Base-by-base conservation (phyloP, 495 filamentous ascomycete genomes). In the Parathielavia appendiculata region DNA sequence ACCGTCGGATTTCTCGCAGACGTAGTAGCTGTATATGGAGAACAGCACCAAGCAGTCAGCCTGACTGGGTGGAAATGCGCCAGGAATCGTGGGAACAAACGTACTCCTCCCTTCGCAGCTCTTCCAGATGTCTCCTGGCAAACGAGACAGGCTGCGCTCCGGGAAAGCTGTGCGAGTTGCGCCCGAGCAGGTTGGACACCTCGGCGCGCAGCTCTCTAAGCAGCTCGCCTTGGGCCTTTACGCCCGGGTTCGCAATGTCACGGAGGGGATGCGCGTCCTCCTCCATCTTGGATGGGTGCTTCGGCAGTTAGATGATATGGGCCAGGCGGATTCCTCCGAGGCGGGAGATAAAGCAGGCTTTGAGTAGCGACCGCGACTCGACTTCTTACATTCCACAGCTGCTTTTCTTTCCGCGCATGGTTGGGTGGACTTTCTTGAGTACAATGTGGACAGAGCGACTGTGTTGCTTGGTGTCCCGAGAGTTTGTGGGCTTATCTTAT, bases 1-100 rank as follows among this genome's bases (percentile, higher is more conserved):
- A 38, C 93, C 93, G 68, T 98, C 93, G 0, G 92, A 95, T 73
- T 98, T 98, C 74, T 98, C 93, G 77, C 93, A 97, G 62, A 98
- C 88, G 68, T 89, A 97, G 74, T 97, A 98, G 71, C 84, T 86
- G 56, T 39, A 7, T 7, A 17, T 17, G 19, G 34, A 11, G 44
- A 41, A 23, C 3, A 8, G 2, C 19, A 44, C 10, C 5, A 17
- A 17, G 4, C 32, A 39, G 49, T n/a, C 19, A 40, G 17, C 19
- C 36, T 5, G n/a, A 11, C 48, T 13, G 17, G 12, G 12, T 9
- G 8, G 5, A 19, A 26, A 23, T 12, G 26, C 4, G 46, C n/a
- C n/a, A n/a, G n/a, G n/a, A n/a, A 30, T 9, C 12, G 14, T 9
- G 50, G 41, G 35, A 30, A 45, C 40, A 16, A 6, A 73, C 81